These are phyloP conservation scores for Eucalyptus leucophloia DNA, from an alignment of 345 rosid species.

Conservation along the genomic window DNA sequence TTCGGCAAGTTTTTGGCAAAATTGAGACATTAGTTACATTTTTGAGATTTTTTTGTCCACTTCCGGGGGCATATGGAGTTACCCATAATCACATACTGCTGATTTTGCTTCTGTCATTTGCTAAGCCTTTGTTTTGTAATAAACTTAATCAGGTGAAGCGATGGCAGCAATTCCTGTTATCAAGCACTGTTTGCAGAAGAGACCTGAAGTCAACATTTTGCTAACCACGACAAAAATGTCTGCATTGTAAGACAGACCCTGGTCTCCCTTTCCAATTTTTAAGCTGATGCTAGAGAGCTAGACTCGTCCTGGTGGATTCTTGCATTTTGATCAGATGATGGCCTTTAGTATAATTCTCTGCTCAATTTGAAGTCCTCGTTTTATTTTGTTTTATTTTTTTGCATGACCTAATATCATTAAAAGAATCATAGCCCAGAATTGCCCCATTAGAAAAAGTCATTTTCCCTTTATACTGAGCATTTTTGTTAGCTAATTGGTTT, in stretches of 20 bases:
- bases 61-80: not conserved
- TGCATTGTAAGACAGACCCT: constrained; percentile 41
- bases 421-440: not conserved
- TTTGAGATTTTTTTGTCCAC: not conserved
- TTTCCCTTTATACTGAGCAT: not conserved
- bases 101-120: not conserved
- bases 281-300: not conserved
- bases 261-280: not conserved
- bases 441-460: not conserved
- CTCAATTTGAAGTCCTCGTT: not conserved
- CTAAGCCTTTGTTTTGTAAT: not conserved
- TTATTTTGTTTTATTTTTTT: not conserved
- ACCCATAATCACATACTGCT: not conserved
- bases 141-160: constrained; percentile 56
- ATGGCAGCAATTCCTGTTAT: constrained; percentile 91
- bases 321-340: not conserved
- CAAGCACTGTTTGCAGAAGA: constrained; percentile 25
- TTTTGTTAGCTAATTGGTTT: not conserved
- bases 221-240: constrained; percentile 71
- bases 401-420: not conserved
- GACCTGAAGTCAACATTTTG: constrained; percentile 55
- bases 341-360: not conserved
- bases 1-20: not conserved
- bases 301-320: not conserved
- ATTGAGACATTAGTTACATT: not conserved